Base-by-base conservation (phyloP, 495 filamentous ascomycete genomes). In the Neurospora africana region DNA sequence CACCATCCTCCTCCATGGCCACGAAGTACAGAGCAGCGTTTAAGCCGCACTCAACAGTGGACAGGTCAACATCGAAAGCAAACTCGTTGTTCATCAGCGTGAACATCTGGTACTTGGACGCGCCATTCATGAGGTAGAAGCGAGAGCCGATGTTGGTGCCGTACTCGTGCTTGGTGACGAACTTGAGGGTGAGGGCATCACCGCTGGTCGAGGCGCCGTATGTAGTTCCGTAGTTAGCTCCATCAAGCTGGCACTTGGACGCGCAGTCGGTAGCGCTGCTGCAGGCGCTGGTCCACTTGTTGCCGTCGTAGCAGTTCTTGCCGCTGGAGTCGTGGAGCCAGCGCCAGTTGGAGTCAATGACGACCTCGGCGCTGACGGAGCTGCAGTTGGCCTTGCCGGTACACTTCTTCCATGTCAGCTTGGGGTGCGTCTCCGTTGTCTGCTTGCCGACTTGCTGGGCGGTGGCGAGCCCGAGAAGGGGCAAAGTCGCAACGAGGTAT, bases 1-100 rank as follows among this genome's bases (percentile, higher is more conserved):
- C 87, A 70, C 87, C 87, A 73, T 88, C 86, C 71, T 82, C 83
- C 44, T 85, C 82, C 87, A 89, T 89, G 68, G 83, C 82, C 38
- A 87, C 83, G 71, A 89, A 87, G 81, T 89, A 89, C 4, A 89
- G 81, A 23, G 87, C 87, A 36, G 84, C 83, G 78, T 89, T 89
- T 35, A 89, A 74, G 68, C 87, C 87, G 74, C 87, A 89, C 71
- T 78, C 76, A 58, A 73, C 78, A 71, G 81, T 84, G 19, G 83
- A 86, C 5, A 89, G 82, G 74, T 89, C 87, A 69, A 89, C 87
- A 71, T 88, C 86, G 74, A 89, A 88, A 71, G 85, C 78, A 79
- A 89, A 88, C 80, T 89, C 87, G 78, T 86, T 86, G 79, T 83
- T 83, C 81, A 82, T 78, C 15, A 89, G 83, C 43, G 83, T 84